Percentiles rank a stretch among this genome's conserved stretches.
phyloP scores from a whole-genome alignment of 371 early-diverging fungal species.

The Syncephalastrum contaminatum region DNA sequence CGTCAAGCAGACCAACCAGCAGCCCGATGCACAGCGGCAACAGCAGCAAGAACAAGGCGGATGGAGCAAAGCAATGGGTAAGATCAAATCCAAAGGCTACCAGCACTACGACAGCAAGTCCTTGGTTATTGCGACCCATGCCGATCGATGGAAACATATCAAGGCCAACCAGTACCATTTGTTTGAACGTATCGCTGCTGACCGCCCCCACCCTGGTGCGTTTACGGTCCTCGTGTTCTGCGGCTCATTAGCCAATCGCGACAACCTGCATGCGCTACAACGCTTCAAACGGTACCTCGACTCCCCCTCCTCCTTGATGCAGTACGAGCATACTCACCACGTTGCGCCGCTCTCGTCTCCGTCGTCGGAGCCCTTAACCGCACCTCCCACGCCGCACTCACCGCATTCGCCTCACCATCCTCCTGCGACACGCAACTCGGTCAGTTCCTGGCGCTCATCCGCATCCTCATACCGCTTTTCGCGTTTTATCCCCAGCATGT shows the following conservation, averaged over 20 bases:
- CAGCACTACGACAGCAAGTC: conserved; percentile 18
- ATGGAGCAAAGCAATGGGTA: conserved; percentile 1
- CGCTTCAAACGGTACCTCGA: conserved; percentile 17
- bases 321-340: conserved; percentile 18
- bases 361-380: not conserved
- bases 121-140: conserved; percentile 8
- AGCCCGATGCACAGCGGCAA: too few relatives aligned
- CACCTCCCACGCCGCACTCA: too few relatives aligned
- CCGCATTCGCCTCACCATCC: too few relatives aligned
- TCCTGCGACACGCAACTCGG: too few relatives aligned
- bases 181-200: conserved; percentile 19
- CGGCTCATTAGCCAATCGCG: conserved; percentile 15
- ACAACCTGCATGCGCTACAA: conserved; percentile 18
- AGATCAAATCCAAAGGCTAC: conserved; percentile 12
- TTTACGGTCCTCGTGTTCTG: conserved; percentile 41
- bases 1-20: too few relatives aligned
- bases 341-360: conserved; percentile 5
- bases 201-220: conserved; percentile 10
- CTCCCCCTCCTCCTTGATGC: conserved; percentile 26
- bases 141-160: conserved; percentile 35
- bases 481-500: too few relatives aligned
- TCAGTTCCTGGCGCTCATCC: too few relatives aligned
- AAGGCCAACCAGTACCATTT: conserved; percentile 28
- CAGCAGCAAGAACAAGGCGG: not conserved
- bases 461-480: too few relatives aligned